Conservation (phyloP, 768 basidiomycete genomes). For the Suillus clintonianus region DNA sequence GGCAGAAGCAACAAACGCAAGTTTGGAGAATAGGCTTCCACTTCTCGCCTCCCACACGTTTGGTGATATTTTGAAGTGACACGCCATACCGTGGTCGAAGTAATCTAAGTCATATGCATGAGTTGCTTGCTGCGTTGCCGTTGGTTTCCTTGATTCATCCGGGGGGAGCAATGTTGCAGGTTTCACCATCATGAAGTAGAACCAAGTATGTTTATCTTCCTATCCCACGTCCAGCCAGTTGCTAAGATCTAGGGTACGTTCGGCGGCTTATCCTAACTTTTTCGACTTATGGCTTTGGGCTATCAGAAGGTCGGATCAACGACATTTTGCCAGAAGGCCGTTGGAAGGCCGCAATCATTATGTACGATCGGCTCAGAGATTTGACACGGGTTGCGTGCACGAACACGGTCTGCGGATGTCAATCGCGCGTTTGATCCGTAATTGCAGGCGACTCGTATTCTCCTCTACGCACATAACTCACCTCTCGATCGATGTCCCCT, state of each 20-base stretch:
- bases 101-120: neutral
- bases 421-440: neutral
- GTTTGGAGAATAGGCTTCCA: neutral
- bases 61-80: neutral
- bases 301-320: neutral
- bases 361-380: neutral
- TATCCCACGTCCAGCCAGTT: neutral
- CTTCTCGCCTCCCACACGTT: no score
- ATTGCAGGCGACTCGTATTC: neutral
- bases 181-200: neutral
- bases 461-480: neutral
- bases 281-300: neutral
- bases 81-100: neutral
- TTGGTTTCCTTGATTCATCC: neutral
- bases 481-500: neutral
- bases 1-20: neutral
- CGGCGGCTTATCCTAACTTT: neutral
- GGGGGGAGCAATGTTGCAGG: neutral
- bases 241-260: neutral
- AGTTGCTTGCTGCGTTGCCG: neutral
- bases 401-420: neutral
- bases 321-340: neutral
- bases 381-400: neutral
- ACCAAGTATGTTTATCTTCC: neutral
- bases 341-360: neutral